Conservation (phyloP, 495 filamentous ascomycete species). For the Tuber borchii region DNA sequence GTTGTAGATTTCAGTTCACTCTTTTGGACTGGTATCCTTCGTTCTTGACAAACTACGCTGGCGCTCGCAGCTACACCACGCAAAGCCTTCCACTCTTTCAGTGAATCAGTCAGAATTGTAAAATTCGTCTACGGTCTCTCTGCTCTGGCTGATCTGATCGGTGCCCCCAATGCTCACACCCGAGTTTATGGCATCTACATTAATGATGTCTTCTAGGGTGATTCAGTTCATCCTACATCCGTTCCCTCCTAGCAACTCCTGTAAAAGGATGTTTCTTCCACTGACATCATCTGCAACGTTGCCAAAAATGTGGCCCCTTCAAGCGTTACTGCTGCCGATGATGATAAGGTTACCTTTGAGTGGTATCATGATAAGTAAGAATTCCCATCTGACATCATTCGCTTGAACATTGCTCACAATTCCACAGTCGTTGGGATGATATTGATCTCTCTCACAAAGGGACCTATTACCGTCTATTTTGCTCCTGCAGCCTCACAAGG, state of each 20-base stretch:
- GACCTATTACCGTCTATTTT: conserved; percentile 51
- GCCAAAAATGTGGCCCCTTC: conserved; percentile 4
- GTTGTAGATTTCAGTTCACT: conserved; percentile 29
- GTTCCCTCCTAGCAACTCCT: conserved; percentile 49
- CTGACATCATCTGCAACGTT: conserved; percentile 46
- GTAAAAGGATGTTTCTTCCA: conserved; percentile 48
- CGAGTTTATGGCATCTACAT: conserved; percentile 46
- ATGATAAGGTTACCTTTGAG: conserved; percentile 43
- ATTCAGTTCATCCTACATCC: conserved; percentile 46
- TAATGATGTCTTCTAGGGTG: conserved; percentile 48
- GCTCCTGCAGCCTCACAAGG: conserved; percentile 46
- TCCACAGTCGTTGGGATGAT: conserved; percentile 47
- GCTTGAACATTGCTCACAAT: conserved; percentile 21
- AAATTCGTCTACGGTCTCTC: conserved; percentile 40
- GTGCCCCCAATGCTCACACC: conserved; percentile 46
- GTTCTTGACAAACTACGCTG: conserved; percentile 13
- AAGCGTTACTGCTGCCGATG: conserved; percentile 5
- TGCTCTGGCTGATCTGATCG: conserved; percentile 41
- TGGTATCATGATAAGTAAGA: conserved; percentile 44
- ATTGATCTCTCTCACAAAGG: conserved; percentile 49
- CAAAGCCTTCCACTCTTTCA: neutral
- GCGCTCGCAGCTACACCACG: too few relatives aligned
- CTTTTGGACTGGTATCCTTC: conserved; percentile 29
- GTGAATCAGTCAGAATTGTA: conserved; percentile 42
- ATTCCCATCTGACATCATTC: neutral